Percentiles rank a stretch among this genome's conserved stretches.
phyloP scores from a whole-genome alignment of 1,139 yeast species.

The Debaryomycetaceae sp. region DNA sequence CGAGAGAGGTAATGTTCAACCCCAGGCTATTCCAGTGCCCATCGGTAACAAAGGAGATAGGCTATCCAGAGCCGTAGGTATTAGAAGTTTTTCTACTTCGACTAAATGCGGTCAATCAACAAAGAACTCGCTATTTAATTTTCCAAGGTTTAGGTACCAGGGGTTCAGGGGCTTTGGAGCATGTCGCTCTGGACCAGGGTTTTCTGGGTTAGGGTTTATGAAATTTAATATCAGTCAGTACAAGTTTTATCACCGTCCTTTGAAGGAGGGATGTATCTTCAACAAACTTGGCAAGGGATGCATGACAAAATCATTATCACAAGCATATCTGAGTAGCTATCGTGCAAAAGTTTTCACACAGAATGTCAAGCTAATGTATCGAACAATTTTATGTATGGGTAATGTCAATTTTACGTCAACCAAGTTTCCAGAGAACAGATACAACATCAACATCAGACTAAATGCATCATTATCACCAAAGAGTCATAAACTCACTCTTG shows the following conservation, averaged over 20 bases:
- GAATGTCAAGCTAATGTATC: slow-evolving; percentile 18
- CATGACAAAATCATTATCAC: slow-evolving; percentile 25
- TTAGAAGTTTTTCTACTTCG: neutral
- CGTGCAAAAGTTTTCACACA: slow-evolving; percentile 18
- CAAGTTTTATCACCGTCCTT: slow-evolving; percentile 4
- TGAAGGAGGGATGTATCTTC: slow-evolving; percentile 8
- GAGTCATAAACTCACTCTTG: slow-evolving; percentile 36
- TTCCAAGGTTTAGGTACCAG: too few species aligned
- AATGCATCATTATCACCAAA: slow-evolving; percentile 32
- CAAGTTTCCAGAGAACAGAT: slow-evolving; percentile 3
- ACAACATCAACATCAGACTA: slow-evolving; percentile 12
- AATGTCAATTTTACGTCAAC: neutral
- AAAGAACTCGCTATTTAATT: too few species aligned
- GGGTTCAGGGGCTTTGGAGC: too few species aligned
- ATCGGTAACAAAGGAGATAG: slow-evolving; percentile 10
- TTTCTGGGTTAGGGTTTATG: slow-evolving; percentile 1
- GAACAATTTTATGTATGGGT: slow-evolving; percentile 13
- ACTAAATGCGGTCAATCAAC: neutral
- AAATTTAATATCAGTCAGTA: neutral
- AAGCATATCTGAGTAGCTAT: slow-evolving; percentile 18
- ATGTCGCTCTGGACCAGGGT: slow-evolving; percentile 4
- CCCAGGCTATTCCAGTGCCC: slow-evolving; percentile 22
- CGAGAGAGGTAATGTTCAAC: slow-evolving; percentile 11
- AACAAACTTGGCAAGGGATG: slow-evolving; percentile 13
- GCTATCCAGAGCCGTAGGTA: neutral